A percentile compares a stretch with the other conserved stretches of the same genome.
phyloP scores from a whole-genome alignment of 2,329 filamentous ascomycete species.

The Epichloe aotearoae region DNA sequence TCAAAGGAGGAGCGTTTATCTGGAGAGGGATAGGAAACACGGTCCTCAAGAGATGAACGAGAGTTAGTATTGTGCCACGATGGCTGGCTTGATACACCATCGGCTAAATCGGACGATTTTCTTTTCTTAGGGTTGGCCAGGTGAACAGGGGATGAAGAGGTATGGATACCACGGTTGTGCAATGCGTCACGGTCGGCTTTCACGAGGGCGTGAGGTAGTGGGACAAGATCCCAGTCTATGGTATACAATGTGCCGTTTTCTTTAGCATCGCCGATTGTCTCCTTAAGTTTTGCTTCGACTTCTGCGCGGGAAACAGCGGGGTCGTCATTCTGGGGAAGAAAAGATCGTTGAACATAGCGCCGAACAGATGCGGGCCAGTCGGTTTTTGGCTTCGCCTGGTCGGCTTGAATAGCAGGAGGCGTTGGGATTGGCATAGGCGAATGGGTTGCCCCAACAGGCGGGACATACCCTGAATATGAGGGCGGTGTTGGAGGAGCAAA shows the following conservation, averaged over 20 bases:
- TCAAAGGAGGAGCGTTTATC: constrained; percentile 28
- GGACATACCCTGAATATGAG: constrained; percentile 18
- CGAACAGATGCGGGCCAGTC: constrained; percentile 76
- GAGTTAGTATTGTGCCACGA: constrained; percentile 66
- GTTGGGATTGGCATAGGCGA: constrained; percentile 17
- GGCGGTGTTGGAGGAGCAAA: constrained; percentile 25
- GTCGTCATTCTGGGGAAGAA: constrained; percentile 59
- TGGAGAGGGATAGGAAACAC: constrained; percentile 49
- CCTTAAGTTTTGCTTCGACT: constrained; percentile 73
- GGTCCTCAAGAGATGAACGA: constrained; percentile 51
- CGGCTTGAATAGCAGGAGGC: constrained; percentile 13
- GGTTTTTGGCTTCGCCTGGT: constrained; percentile 44
- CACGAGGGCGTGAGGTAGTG: constrained; percentile 75
- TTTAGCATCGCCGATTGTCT: constrained; percentile 71
- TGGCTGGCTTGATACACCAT: constrained; percentile 41
- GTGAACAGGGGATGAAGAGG: constrained; percentile 13
- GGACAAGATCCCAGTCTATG: constrained; percentile 73
- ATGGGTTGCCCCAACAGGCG: constrained; percentile 15
- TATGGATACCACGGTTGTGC: constrained; percentile 22
- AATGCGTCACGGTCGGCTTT: constrained; percentile 50
- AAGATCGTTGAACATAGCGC: constrained; percentile 79
- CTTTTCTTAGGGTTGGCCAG: constrained; percentile 54
- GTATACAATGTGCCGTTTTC: constrained; percentile 57
- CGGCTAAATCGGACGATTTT: constrained; percentile 57
- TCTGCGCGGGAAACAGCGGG: constrained; percentile 49